These are phyloP conservation scores for Saccharomyces hybrid DNA, from an alignment of 1,139 yeast species.

Conservation along the genomic window DNA sequence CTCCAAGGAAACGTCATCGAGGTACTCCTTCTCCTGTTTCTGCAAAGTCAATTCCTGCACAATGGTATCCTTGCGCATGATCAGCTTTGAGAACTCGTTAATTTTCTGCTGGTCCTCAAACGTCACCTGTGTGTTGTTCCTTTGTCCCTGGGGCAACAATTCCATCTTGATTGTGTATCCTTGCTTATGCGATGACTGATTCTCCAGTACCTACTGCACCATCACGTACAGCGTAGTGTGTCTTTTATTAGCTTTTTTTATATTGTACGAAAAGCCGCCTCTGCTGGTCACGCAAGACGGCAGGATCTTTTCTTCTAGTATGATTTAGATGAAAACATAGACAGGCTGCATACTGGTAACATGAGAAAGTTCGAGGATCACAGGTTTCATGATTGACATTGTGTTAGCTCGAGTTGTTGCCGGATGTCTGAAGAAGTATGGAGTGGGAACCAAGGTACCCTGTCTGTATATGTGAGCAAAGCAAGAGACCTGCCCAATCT, in stretches of 20 bases:
- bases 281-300: neutral
- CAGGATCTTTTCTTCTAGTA: neutral
- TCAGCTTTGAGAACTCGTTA: constrained; percentile 78
- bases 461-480: constrained; percentile 37
- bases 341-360: neutral
- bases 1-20: constrained; percentile 80
- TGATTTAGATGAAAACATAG: neutral
- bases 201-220: neutral
- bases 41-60: constrained; percentile 44
- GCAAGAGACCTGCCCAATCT: constrained; percentile 77
- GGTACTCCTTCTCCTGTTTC: constrained; percentile 71
- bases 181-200: neutral
- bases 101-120: constrained; percentile 88
- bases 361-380: neutral
- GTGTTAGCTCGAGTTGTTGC: neutral
- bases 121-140: constrained; percentile 66
- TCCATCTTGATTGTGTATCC: constrained; percentile 34
- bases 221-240: neutral
- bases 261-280: neutral
- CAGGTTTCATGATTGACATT: neutral
- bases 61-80: constrained; percentile 56
- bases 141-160: constrained; percentile 57
- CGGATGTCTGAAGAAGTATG: constrained; percentile 20
- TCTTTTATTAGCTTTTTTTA: neutral
- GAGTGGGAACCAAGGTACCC: constrained; percentile 35